A percentile compares a stretch with the other conserved stretches of the same genome.
Evolutionary conservation across 805 yeast species (phyloP).

Genomic region (Ogataea chonburiensis): DNA sequence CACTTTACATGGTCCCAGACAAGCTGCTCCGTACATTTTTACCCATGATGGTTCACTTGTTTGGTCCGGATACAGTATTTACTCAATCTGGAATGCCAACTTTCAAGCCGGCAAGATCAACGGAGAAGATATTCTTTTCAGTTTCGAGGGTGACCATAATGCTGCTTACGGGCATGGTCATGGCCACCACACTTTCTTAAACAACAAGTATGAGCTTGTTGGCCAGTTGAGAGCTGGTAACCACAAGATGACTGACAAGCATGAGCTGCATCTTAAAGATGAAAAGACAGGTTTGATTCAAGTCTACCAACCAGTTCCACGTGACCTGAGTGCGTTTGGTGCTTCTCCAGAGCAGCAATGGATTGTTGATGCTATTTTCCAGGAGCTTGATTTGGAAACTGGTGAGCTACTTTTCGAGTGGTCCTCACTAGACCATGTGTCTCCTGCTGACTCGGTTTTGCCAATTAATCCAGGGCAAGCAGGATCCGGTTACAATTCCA

Average conservation of each 20-base stretch:
- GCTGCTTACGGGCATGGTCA: constrained; percentile 25
- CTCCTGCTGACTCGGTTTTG: constrained; percentile 35
- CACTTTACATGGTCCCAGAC: constrained; percentile 29
- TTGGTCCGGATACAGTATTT: constrained; percentile 38
- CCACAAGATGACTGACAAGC: constrained; percentile 36
- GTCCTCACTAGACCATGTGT: constrained; percentile 36
- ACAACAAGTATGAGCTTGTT: constrained; percentile 32
- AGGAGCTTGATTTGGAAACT: constrained; percentile 37
- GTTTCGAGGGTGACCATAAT: constrained; percentile 38
- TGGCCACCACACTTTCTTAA: constrained; percentile 35
- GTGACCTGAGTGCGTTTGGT: constrained; percentile 33
- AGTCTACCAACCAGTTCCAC: constrained; percentile 35
- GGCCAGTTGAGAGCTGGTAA: constrained; percentile 37
- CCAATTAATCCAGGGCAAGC: constrained; percentile 34
- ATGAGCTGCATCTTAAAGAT: constrained; percentile 37
- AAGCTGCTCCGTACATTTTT: constrained; percentile 38
- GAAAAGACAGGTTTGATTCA: constrained; percentile 34
- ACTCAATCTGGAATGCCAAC: constrained; percentile 35
- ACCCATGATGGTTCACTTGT: constrained; percentile 37
- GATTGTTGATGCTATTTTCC: constrained; percentile 37
- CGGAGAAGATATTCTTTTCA: constrained; percentile 32
- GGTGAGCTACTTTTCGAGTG: constrained; percentile 38
- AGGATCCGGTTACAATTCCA: constrained; percentile 35
- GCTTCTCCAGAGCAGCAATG: constrained; percentile 32
- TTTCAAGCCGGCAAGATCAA: constrained; percentile 31